Evolutionary conservation across 192 early-diverging fungal genomes (phyloP), one percentile per base, ranked within the genome.

Genomic region (Linnemannia elongata): DNA sequence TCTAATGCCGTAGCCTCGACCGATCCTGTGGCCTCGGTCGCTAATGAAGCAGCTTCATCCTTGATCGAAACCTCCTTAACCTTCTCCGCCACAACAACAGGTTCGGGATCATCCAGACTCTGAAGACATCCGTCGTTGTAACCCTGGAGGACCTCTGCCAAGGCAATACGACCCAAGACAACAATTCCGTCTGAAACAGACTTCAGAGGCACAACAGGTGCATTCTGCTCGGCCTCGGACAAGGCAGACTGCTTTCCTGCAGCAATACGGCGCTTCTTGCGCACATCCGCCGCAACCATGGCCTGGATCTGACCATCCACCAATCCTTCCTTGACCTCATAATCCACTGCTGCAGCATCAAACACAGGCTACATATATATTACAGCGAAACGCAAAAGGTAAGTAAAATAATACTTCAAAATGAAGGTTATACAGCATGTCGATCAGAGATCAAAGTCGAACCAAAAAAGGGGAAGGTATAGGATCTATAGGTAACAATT

Each of bases 311-410:
- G 82, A 24, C 89, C 89, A 38, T 81, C 82, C n/a, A 70, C 69
- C 52, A 80, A 75, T 0, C 76, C 89, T 69, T 90, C 89, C 49
- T 77, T 73, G 55, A 90, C 78, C 38, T 90, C 89, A 68, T 90
- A 90, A 66, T 90, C 89, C 77, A 90, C 8, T 57, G 89, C 89
- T n/a, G 89, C 86, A 30, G 89, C 89, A 44, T 85, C 87, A 38
- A 90, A 87, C 6, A 90, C 86, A 55, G 89, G 89, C 89, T 90
- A 52, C 6, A 87, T 38, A 55, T 15, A 35, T 47, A 39, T 35
- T 17, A 66, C 3, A 30, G 1, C 44, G 20, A 20, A 71, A n/a
- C 42, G 36, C 20, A 20, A 20, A 39, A 71, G 38, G 15, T 35
- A 20, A 69, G n/a, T 41, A 36, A 44, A 78, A 49, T 60, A 18